Evolutionary conservation across 495 filamentous ascomycete species (phyloP).

Genomic region (Amphirosellinia nigrospora): DNA sequence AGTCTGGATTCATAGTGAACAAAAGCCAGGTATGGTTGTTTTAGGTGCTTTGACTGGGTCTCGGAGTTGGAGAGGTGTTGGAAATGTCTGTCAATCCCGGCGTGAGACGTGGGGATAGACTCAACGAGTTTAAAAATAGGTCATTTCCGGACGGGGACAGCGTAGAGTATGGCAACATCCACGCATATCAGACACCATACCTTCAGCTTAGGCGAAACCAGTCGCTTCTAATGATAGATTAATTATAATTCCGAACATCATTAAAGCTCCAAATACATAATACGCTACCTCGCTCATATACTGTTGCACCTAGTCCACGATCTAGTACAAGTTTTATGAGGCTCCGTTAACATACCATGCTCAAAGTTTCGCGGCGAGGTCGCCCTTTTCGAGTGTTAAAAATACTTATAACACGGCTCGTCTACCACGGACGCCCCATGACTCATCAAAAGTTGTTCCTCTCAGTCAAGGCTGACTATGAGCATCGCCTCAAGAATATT

Average conservation of each 20-base stretch:
- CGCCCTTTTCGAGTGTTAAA: slow-evolving; percentile 21
- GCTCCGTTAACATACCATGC: background rate
- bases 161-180: background rate
- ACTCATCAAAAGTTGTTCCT: slow-evolving; percentile 3
- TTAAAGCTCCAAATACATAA: background rate
- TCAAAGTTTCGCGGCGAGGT: background rate
- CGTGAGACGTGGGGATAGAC: background rate
- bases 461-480: slow-evolving; percentile 18
- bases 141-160: slow-evolving; percentile 9
- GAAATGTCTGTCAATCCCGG: slow-evolving; percentile 5
- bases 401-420: slow-evolving; percentile 14
- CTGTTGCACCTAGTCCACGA: background rate
- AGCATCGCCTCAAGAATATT: slow-evolving; percentile 35
- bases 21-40: background rate
- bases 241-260: background rate
- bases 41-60: slow-evolving; percentile 1
- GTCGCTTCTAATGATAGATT: slow-evolving; percentile 12
- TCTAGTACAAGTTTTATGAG: background rate
- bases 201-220: background rate
- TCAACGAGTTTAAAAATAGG: slow-evolving; percentile 26
- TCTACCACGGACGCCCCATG: slow-evolving; percentile 6
- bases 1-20: slow-evolving; percentile 13
- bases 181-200: background rate
- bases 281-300: background rate
- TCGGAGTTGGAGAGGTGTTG: background rate